Base-by-base conservation (phyloP, 2,329 filamentous ascomycete genomes). In the Beauveria varroae region DNA sequence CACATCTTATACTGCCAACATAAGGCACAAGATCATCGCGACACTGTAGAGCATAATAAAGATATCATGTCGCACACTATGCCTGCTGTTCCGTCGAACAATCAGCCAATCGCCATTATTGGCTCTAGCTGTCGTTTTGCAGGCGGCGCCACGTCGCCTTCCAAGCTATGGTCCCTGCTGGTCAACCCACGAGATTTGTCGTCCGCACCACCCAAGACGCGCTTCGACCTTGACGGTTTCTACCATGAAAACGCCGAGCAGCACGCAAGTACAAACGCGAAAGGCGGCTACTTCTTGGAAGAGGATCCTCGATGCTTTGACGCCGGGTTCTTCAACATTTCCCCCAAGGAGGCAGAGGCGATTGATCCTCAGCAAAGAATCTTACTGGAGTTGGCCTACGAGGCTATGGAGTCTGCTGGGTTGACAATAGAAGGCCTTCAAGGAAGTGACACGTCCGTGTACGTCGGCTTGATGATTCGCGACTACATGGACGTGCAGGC, bases 81-180 rank as follows among this genome's bases (percentile, higher is more conserved):
- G n/a, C n/a, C n/a, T n/a, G n/a, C n/a, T n/a, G n/a, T n/a, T n/a
- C n/a, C n/a, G n/a, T n/a, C n/a, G n/a, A n/a, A n/a, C n/a, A n/a
- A n/a, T n/a, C 26, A 51, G 14, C 74, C 75, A 24, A 77, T 78
- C 60, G 76, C 75, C n/a, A 69, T 78, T 34, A 67, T 79, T 55
- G 76, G 76, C 56, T 72, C 52, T n/a, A 73, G 68, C 5, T 78
- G 75, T 64, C 72, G 75, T 10, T 75, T 77, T 34, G 72, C 75
- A 5, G 75, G 75, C 3, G 67, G 66, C 50, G 67, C 72, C 1
- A 69, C 62, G 14, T 68, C 69, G 10, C 71, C 74, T 1, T 72
- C 73, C 1, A 68, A 69, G 61, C 67, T 77, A 3, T 76, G 75
- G 74, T 65, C 73, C 1, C 64, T 76, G 22, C 68, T 73, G 73